These are phyloP conservation scores for Cytospora piceae DNA, from an alignment of 2,329 filamentous ascomycete species.

Conservation along the genomic window DNA sequence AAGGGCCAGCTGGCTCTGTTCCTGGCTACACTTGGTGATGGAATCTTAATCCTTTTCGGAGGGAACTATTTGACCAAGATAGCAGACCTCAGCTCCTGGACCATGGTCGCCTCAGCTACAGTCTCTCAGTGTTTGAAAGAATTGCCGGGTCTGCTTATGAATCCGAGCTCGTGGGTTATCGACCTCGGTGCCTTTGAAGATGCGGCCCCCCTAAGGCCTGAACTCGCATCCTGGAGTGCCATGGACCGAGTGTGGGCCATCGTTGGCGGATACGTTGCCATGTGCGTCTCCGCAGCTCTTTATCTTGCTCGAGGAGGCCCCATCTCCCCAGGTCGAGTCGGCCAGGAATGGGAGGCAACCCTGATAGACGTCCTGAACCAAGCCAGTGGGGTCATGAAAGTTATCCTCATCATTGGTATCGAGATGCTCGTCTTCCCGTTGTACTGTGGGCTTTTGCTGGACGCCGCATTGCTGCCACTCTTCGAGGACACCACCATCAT, in stretches of 20 bases:
- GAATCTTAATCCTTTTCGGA: conserved; percentile 49
- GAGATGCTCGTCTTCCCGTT: conserved; percentile 98
- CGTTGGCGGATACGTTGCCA: conserved; percentile 76
- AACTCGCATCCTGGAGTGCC: conserved; percentile 68
- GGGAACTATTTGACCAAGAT: conserved; percentile 46
- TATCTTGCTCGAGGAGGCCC: conserved; percentile 78
- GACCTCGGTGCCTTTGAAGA: conserved; percentile 52
- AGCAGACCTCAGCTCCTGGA: conserved; percentile 33
- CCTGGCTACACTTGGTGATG: conserved; percentile 44
- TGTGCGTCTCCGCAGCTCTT: conserved; percentile 73
- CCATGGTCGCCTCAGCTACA: conserved; percentile 26
- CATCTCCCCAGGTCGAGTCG: conserved; percentile 61
- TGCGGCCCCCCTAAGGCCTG: conserved; percentile 52
- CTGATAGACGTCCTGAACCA: conserved; percentile 85
- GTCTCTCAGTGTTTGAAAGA: conserved; percentile 36
- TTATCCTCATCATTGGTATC: conserved; percentile 97
- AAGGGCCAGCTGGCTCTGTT: conserved; percentile 55
- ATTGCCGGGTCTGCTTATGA: conserved; percentile 44
- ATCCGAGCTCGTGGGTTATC: conserved; percentile 62
- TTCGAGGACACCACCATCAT: conserved; percentile 81
- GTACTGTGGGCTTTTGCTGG: conserved; percentile 90
- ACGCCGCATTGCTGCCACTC: conserved; percentile 83
- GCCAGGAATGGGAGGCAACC: conserved; percentile 72
- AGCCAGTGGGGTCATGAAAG: conserved; percentile 95
- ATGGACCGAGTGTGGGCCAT: conserved; percentile 73